Evolutionary conservation across 75 land plant species (phyloP).

Genomic region (Ceratopteris richardii): DNA sequence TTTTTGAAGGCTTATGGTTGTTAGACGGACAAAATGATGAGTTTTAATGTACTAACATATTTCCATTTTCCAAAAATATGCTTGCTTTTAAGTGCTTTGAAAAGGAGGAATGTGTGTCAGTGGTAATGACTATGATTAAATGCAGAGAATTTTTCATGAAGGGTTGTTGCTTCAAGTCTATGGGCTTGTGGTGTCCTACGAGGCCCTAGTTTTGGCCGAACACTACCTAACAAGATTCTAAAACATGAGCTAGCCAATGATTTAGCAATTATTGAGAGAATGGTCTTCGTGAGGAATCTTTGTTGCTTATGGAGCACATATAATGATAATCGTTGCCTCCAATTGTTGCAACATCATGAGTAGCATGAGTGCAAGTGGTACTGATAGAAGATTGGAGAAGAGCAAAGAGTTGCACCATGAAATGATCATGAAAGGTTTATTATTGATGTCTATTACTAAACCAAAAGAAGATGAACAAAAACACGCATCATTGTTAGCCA

Average conservation of each 20-base stretch:
- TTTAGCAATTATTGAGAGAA: constrained; percentile 21
- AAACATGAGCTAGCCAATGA: constrained; percentile 7
- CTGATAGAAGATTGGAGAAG: constrained; percentile 9
- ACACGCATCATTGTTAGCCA: background rate
- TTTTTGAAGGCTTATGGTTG: too few species aligned
- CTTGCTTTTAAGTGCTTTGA: too few species aligned
- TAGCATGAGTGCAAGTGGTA: constrained; percentile 9
- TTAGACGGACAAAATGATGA: too few species aligned
- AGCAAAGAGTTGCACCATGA: constrained; percentile 21
- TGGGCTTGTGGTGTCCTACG: constrained; percentile 24
- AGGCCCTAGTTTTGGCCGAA: constrained; percentile 21
- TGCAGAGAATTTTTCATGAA: too few species aligned
- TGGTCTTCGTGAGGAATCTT: constrained; percentile 13
- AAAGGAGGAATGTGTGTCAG: too few species aligned
- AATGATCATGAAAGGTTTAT: background rate
- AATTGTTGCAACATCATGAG: constrained; percentile 6
- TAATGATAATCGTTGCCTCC: constrained; percentile 9
- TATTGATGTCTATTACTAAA: background rate
- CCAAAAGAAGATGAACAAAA: background rate
- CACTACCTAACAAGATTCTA: constrained; percentile 24
- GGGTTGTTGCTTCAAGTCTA: too few species aligned
- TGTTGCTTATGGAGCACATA: constrained; percentile 33
- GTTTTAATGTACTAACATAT: too few species aligned
- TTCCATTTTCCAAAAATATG: too few species aligned
- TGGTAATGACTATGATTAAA: too few species aligned